Evolutionary conservation across 192 early-diverging fungal species (phyloP), one percentile per base, ranked within the genome.

Genomic region (Coemansia sp.): DNA sequence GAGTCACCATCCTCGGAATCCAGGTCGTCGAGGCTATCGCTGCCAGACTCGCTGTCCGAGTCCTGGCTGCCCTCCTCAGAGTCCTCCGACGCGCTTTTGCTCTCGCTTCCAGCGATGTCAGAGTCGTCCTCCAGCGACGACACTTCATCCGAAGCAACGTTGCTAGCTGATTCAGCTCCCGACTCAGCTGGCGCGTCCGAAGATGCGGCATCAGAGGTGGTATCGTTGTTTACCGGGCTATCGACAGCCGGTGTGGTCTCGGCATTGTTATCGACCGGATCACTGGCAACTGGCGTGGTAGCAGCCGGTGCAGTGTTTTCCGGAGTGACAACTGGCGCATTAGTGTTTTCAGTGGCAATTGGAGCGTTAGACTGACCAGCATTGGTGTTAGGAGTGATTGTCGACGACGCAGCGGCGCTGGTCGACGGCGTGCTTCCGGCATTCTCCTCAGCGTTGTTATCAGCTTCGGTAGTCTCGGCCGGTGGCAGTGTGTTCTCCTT

Each of bases 21-120:
- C 48, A 49, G 19, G 59, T 60, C 59, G 28, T 60, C 42, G 15
- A 5, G 12, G 40, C 40, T 42, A 42, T 42, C 40, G 15, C 40
- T 42, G 40, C 12, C 40, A 15, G 56, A 28, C 25, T 60, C 60
- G 6, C 48, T 51, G 3, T 49, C 26, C 19, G 47, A 50, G 7
- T 62, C 60, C 7, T n/a, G 28, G 49, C 60, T 62, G 28, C 34
- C 60, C 2, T 14, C 2, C 6, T 25, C 60, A 2, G 36, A 57
- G 55, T 17, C 20, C 7, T 28, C 42, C 11, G 58, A 60, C 53
- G 12, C 53, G 12, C 22, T 28, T 1, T 10, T 5, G 22, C 20
- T 22, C 15, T 20, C 12, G 23, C 21, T 12, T n/a, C 17, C 25
- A 11, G 25, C 52, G 1, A n/a, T 14, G 28, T 12, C 21, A 54